Evolutionary conservation across 306 rosid genomes (phyloP).

Genomic region (Gastrolobium bilobum): DNA sequence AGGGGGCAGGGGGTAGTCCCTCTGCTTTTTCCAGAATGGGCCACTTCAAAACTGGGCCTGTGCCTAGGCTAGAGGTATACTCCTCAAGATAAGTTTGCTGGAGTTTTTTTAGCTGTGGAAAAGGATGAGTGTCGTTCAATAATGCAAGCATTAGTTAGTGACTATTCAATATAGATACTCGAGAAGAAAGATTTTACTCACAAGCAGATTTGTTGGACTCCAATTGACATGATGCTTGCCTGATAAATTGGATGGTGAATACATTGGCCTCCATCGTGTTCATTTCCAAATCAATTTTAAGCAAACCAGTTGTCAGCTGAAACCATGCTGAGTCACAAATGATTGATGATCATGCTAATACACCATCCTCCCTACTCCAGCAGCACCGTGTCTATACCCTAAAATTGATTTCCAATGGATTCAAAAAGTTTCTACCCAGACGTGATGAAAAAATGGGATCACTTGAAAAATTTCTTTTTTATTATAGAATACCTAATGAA

Average conservation of each 20-base stretch:
- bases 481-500: neutral
- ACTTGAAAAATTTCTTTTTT: neutral
- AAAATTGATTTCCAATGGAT: neutral
- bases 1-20: neutral
- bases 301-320: conserved; percentile 2
- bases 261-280: neutral
- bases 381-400: neutral
- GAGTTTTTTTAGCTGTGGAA: neutral
- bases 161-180: neutral
- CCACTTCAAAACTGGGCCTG: neutral
- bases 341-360: conserved; percentile 18
- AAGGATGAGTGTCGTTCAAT: neutral
- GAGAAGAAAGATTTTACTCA: neutral
- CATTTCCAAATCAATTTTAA: neutral
- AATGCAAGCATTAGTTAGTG: neutral
- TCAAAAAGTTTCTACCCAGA: neutral
- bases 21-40: neutral
- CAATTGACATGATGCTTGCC: neutral
- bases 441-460: neutral
- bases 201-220: neutral
- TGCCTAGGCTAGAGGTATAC: neutral
- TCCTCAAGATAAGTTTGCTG: neutral
- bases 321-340: conserved; percentile 4
- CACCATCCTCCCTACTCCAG: too few species aligned
- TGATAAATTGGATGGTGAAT: conserved; percentile 3